Conservation (phyloP, 345 rosid genomes). For the Trapa incisa region DNA sequence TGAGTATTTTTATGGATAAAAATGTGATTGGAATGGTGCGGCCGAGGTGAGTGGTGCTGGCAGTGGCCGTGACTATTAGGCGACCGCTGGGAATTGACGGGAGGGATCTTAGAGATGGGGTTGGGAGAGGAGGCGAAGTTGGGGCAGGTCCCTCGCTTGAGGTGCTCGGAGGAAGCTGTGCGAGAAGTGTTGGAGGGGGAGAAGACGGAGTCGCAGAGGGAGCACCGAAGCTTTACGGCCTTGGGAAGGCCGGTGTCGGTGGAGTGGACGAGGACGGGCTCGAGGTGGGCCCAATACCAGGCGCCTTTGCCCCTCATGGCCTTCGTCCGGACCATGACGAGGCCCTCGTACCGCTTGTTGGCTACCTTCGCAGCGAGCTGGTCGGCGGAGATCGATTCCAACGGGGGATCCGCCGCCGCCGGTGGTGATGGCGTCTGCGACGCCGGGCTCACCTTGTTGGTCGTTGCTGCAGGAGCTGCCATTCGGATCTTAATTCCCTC, state of each 20-base stretch:
- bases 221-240: slow-evolving; percentile 93
- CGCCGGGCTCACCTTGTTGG: slow-evolving; percentile 18
- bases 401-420: slow-evolving; percentile 16
- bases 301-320: slow-evolving; percentile 96
- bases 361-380: slow-evolving; percentile 63
- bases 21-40: slow-evolving; percentile 24
- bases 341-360: slow-evolving; percentile 78
- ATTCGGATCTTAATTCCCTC: background rate
- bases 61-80: slow-evolving; percentile 11
- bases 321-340: slow-evolving; percentile 70
- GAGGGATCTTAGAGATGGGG: slow-evolving; percentile 65
- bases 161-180: slow-evolving; percentile 88
- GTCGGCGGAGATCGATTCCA: slow-evolving; percentile 47
- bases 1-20: background rate
- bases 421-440: slow-evolving; percentile 9
- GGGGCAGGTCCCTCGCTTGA: slow-evolving; percentile 91
- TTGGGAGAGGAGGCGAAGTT: slow-evolving; percentile 57
- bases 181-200: slow-evolving; percentile 98
- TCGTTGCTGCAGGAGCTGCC: slow-evolving; percentile 10
- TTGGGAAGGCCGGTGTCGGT: slow-evolving; percentile 82
- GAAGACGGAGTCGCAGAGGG: slow-evolving; percentile 88
- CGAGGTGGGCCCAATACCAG: slow-evolving; percentile 99
- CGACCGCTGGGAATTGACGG: slow-evolving; percentile 19
- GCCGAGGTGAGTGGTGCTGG: background rate
- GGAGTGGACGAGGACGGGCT: slow-evolving; percentile 80